phyloP scores from a whole-genome alignment of 176 grass and related monocot genomes.

The Oryza nivara region DNA sequence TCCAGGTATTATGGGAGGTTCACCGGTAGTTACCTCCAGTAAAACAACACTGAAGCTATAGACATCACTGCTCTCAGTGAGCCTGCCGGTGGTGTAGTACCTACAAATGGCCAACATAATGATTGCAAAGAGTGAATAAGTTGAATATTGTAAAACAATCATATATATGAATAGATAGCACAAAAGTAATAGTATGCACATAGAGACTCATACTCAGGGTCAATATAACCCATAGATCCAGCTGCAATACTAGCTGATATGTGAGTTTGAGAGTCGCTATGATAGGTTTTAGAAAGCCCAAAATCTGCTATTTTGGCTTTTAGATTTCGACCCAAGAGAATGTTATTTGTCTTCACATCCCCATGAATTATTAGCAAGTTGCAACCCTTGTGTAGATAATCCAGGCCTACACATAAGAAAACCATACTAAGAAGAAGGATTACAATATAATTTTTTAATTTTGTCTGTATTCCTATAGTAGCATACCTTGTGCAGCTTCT shows the following conservation, averaged over 20 bases:
- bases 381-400: slow-evolving; percentile 57
- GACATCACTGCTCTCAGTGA: too few species aligned
- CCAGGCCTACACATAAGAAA: slow-evolving; percentile 37
- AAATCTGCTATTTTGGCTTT: slow-evolving; percentile 52
- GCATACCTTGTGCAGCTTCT: slow-evolving; percentile 45
- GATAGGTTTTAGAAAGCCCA: slow-evolving; percentile 38
- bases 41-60: too few species aligned
- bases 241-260: neutral
- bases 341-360: too few species aligned
- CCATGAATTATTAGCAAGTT: neutral
- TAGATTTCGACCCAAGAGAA: slow-evolving; percentile 29
- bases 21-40: too few species aligned
- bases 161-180: too few species aligned
- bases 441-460: neutral
- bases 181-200: too few species aligned
- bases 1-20: too few species aligned
- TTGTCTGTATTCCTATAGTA: neutral
- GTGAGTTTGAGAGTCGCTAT: neutral
- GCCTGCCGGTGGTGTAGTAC: too few species aligned
- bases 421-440: neutral
- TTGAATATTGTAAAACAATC: too few species aligned
- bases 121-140: too few species aligned
- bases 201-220: slow-evolving; percentile 46
- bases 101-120: too few species aligned
- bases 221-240: slow-evolving; percentile 49